These are phyloP conservation scores for Dictyophora rubrovolvata DNA, from an alignment of 768 basidiomycete genomes.

Conservation along the genomic window DNA sequence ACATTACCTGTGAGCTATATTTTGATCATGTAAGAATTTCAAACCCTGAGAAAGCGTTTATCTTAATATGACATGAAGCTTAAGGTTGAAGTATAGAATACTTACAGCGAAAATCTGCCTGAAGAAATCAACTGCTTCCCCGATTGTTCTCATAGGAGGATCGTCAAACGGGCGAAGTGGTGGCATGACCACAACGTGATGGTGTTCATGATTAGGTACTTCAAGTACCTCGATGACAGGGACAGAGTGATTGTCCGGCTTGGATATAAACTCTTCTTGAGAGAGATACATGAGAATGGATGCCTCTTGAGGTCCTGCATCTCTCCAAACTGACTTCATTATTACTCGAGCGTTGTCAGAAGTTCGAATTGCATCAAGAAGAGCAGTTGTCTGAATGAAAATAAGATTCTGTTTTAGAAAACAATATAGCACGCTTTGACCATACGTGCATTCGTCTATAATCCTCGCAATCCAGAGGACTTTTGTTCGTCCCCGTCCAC, in stretches of 20 bases:
- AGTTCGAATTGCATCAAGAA: constrained; percentile 16
- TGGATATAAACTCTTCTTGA: constrained; percentile 9
- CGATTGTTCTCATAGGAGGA: constrained; percentile 20
- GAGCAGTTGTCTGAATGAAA: background rate
- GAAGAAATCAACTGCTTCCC: constrained; percentile 23
- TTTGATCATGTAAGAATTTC: constrained; percentile 27
- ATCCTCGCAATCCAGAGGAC: constrained; percentile 6
- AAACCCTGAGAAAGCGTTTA: constrained; percentile 19
- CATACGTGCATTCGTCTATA: too few species aligned
- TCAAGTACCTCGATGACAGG: constrained; percentile 19
- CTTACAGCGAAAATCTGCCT: constrained; percentile 24
- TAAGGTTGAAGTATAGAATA: background rate
- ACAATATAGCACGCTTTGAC: background rate
- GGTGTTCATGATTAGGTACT: constrained; percentile 12
- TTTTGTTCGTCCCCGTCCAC: constrained; percentile 17
- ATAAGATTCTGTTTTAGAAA: background rate
- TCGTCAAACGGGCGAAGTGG: constrained; percentile 16
- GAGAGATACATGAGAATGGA: constrained; percentile 16
- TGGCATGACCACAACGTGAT: constrained; percentile 21
- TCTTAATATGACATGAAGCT: background rate
- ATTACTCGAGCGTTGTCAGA: constrained; percentile 15
- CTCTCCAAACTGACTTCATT: constrained; percentile 14
- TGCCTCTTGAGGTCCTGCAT: constrained; percentile 9
- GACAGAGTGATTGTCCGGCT: constrained; percentile 23
- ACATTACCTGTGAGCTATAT: constrained; percentile 27